These are phyloP conservation scores for Pythium sp. DNA, from an alignment of 352 stramenopile genomes.

Conservation along the genomic window DNA sequence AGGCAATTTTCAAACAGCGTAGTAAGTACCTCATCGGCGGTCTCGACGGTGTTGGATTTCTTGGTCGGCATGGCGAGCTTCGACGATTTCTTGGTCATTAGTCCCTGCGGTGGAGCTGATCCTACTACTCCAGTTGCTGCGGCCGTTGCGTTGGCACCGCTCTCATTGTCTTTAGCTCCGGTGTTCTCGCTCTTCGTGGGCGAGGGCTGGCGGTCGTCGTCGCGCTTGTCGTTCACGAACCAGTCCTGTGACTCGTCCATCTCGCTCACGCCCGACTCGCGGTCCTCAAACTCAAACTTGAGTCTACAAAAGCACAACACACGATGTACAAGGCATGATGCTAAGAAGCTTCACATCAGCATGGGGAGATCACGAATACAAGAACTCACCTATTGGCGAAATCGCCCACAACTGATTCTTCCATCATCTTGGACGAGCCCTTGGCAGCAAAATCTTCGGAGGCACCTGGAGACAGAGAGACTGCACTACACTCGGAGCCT, in stretches of 20 bases:
- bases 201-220: constrained; percentile 23
- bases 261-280: constrained; percentile 47
- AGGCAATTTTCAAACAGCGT: not conserved
- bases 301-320: constrained; percentile 19
- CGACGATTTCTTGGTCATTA: constrained; percentile 12
- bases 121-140: not conserved
- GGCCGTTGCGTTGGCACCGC: not conserved
- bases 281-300: constrained; percentile 71
- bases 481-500: not conserved
- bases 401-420: constrained; percentile 50
- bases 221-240: constrained; percentile 75
- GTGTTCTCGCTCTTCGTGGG: constrained; percentile 27
- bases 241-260: constrained; percentile 67
- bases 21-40: constrained; percentile 11
- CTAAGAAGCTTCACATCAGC: not conserved
- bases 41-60: constrained; percentile 26
- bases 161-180: constrained; percentile 4
- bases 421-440: constrained; percentile 31
- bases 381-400: constrained; percentile 52
- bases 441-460: not conserved
- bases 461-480: not conserved
- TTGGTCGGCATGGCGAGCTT: constrained; percentile 21
- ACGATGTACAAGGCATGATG: not conserved
- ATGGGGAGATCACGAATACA: not conserved
- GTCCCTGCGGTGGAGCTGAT: not conserved